Evolutionary conservation across 805 yeast genomes (phyloP), one percentile per base, ranked within the genome.

Genomic region (Candida morakotiae): DNA sequence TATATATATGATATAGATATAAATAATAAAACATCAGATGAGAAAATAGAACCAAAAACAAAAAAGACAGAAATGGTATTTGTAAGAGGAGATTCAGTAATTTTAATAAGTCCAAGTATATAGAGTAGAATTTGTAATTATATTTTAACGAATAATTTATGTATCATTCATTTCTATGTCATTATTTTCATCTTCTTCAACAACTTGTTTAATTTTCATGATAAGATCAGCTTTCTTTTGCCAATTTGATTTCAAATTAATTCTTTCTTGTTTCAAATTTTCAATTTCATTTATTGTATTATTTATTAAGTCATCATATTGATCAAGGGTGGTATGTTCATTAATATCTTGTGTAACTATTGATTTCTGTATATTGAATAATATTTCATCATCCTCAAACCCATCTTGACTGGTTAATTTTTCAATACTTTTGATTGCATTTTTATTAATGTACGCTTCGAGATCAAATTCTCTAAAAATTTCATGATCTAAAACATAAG

Each of bases 11-110:
- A 69, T 22, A 79, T 71, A 4, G 75, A 70, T 3, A 8, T 5
- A 4, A 49, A 43, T n/a, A 75, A 64, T 3, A 21, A 22, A 15
- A 11, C 22, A 10, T n/a, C n/a, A n/a, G n/a, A n/a, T n/a, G 19
- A 17, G 5, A 17, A 15, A 13, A 14, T 15, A 21, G 22, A 34
- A 15, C 32, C 34, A 10, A 30, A 3, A 16, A 65, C 64, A 24
- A 83, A 80, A 53, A 72, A 73, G 44, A 75, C 87, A 13, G 96
- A 87, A 39, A 86, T 93, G 88, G 80, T 93, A 29, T 91, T 91
- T 63, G 89, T 93, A 11, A 81, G 99, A 67, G 99, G 99, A n/a
- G 98, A 93, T 62, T 81, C 94, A 2, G 98, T 93, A 30, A 87
- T 94, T 35, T 72, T 89, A 48, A 81, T 93, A 37, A 79, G 83